Evolutionary conservation across 768 basidiomycete species (phyloP).

Genomic region (Cystofilobasidium ferigula): DNA sequence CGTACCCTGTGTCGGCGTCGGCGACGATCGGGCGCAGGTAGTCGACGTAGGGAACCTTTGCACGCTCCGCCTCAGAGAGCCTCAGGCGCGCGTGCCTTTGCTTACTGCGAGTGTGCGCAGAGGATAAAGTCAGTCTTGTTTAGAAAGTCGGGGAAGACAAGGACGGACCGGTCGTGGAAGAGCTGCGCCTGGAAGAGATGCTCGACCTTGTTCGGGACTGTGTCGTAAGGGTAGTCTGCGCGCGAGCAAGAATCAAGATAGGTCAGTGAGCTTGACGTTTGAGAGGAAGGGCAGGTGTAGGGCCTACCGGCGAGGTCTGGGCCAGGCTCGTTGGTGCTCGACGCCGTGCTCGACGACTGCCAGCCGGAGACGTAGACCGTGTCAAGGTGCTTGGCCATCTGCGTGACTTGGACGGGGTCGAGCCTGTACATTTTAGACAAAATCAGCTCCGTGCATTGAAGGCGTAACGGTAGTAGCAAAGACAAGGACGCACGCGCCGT

Average conservation of each 20-base stretch:
- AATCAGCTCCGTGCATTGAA: not conserved
- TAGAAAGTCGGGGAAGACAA: too few species aligned
- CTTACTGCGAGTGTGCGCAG: slow-evolving; percentile 1
- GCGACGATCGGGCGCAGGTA: slow-evolving; percentile 74
- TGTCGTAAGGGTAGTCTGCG: slow-evolving; percentile 92
- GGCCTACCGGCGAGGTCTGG: slow-evolving; percentile 85
- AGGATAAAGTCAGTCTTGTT: not conserved
- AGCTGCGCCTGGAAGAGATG: slow-evolving; percentile 96
- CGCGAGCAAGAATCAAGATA: slow-evolving; percentile 1
- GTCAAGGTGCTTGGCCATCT: slow-evolving; percentile 95
- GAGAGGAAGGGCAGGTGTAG: not conserved
- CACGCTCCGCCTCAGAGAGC: slow-evolving; percentile 17
- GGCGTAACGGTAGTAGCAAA: not conserved
- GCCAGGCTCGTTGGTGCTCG: slow-evolving; percentile 87
- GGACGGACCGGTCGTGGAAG: slow-evolving; percentile 72
- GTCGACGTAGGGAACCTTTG: slow-evolving; percentile 18
- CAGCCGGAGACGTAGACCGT: slow-evolving; percentile 94
- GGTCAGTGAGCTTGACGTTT: not conserved
- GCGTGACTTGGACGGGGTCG: slow-evolving; percentile 93
- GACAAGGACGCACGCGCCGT: slow-evolving; percentile 74
- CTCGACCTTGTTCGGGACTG: slow-evolving; percentile 96
- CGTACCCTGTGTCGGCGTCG: slow-evolving; percentile 75
- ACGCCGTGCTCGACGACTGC: slow-evolving; percentile 80
- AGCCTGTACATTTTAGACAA: slow-evolving; percentile 47
- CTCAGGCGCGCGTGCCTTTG: slow-evolving; percentile 24